These are phyloP conservation scores for Beauveria scarabaeidicola DNA, from an alignment of 2,329 filamentous ascomycete species.

Conservation along the genomic window DNA sequence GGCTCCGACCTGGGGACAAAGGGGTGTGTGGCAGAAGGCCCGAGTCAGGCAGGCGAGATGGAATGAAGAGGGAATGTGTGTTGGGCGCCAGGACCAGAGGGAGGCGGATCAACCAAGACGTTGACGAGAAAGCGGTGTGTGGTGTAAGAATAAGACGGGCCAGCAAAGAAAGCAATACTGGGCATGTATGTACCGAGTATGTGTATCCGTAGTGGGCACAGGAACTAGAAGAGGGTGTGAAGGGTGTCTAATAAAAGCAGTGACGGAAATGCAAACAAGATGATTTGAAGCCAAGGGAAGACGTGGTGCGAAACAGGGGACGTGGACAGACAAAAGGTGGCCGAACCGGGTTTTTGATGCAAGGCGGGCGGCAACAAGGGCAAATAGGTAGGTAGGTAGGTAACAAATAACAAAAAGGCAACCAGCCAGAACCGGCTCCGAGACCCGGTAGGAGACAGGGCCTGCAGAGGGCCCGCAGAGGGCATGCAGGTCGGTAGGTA, in stretches of 20 bases:
- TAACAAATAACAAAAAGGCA: conserved; percentile 2
- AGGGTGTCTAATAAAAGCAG: background rate
- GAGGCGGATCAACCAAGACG: conserved; percentile 7
- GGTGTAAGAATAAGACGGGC: conserved; percentile 1
- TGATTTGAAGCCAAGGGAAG: background rate
- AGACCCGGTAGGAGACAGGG: too few relatives aligned
- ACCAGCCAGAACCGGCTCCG: background rate
- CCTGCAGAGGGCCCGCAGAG: too few relatives aligned
- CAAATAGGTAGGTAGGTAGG: too few relatives aligned
- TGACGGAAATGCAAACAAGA: background rate
- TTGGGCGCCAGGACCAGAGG: conserved; percentile 6
- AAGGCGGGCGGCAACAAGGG: conserved; percentile 5
- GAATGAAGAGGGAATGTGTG: background rate
- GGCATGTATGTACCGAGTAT: too few relatives aligned
- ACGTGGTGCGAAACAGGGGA: background rate
- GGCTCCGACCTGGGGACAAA: background rate
- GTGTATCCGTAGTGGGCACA: background rate
- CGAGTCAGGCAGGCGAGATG: conserved; percentile 5
- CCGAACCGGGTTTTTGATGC: background rate
- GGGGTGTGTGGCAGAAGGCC: conserved; percentile 5
- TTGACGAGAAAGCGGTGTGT: conserved; percentile 7
- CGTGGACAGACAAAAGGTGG: background rate
- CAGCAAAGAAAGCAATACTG: background rate
- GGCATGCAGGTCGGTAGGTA: background rate
- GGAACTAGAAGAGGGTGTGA: conserved; percentile 3